Evolutionary conservation across 2,329 filamentous ascomycete genomes (phyloP).

Genomic region (Aureobasidium melanogenum): DNA sequence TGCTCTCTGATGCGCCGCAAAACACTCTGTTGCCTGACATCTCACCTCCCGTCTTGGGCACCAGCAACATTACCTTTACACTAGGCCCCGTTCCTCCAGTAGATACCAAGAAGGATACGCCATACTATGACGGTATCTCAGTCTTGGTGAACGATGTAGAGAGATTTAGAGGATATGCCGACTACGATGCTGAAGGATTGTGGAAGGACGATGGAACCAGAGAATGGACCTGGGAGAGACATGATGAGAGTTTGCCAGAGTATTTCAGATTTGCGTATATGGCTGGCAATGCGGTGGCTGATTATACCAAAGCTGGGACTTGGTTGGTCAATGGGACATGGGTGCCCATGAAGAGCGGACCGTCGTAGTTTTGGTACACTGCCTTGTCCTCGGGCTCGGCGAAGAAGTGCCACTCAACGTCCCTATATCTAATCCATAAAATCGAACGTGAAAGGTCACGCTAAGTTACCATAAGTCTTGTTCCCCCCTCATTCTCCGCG

Average conservation of each 20-base stretch:
- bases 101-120: constrained; percentile 30
- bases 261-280: constrained; percentile 74
- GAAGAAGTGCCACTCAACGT: neutral
- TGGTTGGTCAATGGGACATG: constrained; percentile 60
- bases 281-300: constrained; percentile 53
- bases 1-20: constrained; percentile 49
- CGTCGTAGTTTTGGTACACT: constrained; percentile 6
- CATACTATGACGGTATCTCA: constrained; percentile 61
- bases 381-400: neutral
- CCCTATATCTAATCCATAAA: too few species aligned
- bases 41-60: constrained; percentile 33
- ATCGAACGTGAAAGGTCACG: too few species aligned
- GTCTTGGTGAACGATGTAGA: constrained; percentile 82
- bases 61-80: constrained; percentile 57
- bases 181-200: constrained; percentile 42
- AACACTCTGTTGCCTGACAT: constrained; percentile 52
- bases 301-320: constrained; percentile 67
- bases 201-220: constrained; percentile 26
- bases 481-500: neutral
- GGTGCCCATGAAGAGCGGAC: constrained; percentile 26
- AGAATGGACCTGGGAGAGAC: constrained; percentile 27
- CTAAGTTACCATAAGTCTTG: too few species aligned
- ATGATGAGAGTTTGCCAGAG: constrained; percentile 42
- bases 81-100: constrained; percentile 33
- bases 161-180: constrained; percentile 57